Conservation (phyloP, 331 rosid species). For the Malus hybrid region DNA sequence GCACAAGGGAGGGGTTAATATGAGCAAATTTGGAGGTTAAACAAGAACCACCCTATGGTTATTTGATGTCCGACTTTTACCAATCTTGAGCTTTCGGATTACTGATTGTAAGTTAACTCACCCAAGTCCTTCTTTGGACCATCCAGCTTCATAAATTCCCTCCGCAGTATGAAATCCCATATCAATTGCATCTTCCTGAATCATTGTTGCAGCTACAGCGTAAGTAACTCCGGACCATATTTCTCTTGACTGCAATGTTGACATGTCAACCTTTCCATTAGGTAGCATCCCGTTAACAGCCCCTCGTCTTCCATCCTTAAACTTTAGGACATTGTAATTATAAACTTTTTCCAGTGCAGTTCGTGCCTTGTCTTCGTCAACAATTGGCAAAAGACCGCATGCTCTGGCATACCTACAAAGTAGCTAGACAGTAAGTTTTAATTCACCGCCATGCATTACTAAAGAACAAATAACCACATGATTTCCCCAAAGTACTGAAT, state of each 20-base stretch:
- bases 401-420: slow-evolving; percentile 82
- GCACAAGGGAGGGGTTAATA: too few relatives aligned
- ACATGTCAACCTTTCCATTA: slow-evolving; percentile 70
- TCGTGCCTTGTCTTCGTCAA: slow-evolving; percentile 54
- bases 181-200: slow-evolving; percentile 77
- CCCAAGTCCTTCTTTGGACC: slow-evolving; percentile 90
- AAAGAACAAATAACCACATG: slow-evolving; percentile 1
- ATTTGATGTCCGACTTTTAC: neutral
- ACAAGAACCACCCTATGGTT: too few relatives aligned
- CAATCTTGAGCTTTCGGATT: neutral
- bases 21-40: too few relatives aligned
- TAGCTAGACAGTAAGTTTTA: slow-evolving; percentile 1
- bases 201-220: slow-evolving; percentile 88
- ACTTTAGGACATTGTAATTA: slow-evolving; percentile 65
- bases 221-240: slow-evolving; percentile 98
- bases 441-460: neutral
- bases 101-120: slow-evolving; percentile 14
- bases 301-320: slow-evolving; percentile 65
- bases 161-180: slow-evolving; percentile 75
- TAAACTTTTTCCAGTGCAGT: slow-evolving; percentile 67
- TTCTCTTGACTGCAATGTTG: slow-evolving; percentile 83
- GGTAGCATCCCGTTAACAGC: slow-evolving; percentile 97
- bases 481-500: neutral
- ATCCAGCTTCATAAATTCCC: slow-evolving; percentile 71
- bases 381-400: slow-evolving; percentile 74